Conservation (phyloP, 352 stramenopile species). For the Pythium inflatum region DNA sequence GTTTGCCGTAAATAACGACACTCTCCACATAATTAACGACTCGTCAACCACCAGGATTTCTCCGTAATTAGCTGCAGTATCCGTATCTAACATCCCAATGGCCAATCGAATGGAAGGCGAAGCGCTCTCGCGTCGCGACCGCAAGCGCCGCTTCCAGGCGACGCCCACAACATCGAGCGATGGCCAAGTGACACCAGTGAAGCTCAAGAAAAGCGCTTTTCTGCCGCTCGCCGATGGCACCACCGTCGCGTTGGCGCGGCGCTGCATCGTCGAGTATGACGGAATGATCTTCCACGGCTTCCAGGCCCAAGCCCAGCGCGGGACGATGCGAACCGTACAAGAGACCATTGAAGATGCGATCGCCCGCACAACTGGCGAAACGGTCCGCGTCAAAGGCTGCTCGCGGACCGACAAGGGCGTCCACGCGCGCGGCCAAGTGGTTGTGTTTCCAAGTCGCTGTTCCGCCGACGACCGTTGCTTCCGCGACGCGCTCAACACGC, state of each 20-base stretch:
- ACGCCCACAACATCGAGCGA: too few species aligned
- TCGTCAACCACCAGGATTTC: too few species aligned
- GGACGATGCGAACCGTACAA: constrained; percentile 65
- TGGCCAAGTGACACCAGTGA: too few species aligned
- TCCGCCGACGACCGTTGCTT: constrained; percentile 46
- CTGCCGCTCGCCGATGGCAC: constrained; percentile 43
- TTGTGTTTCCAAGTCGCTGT: constrained; percentile 88
- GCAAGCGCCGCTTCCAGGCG: too few species aligned
- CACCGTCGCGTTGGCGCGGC: constrained; percentile 22
- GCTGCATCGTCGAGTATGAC: constrained; percentile 75
- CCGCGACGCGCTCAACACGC: constrained; percentile 74
- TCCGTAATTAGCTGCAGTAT: too few species aligned
- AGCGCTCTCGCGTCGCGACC: too few species aligned
- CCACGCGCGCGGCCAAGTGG: constrained; percentile 89
- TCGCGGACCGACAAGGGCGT: constrained; percentile 94
- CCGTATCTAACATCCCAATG: too few species aligned
- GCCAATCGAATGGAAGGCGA: too few species aligned
- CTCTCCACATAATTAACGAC: too few species aligned
- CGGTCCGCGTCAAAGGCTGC: constrained; percentile 80
- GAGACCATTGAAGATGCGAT: constrained; percentile 74
- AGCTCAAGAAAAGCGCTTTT: constrained; percentile 41
- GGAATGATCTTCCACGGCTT: constrained; percentile 77
- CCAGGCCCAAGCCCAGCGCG: constrained; percentile 74
- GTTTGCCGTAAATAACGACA: too few species aligned
- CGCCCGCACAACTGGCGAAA: constrained; percentile 67